Evolutionary conservation across 768 basidiomycete species (phyloP).

Genomic region (Tylopilus subfusipes): DNA sequence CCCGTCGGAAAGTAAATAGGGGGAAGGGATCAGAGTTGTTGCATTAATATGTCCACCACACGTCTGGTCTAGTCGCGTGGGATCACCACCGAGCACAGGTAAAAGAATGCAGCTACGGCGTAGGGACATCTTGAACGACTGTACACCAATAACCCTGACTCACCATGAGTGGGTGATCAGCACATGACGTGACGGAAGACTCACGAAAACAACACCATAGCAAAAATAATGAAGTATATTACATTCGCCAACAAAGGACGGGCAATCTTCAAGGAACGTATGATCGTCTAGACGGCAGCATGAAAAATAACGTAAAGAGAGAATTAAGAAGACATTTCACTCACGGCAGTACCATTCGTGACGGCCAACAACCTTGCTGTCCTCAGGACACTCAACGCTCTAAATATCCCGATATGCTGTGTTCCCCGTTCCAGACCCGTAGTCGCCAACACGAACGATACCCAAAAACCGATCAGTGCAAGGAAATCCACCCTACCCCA

Average conservation of each 20-base stretch:
- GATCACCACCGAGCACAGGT: conserved; percentile 50
- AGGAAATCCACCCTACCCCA: conserved; percentile 91
- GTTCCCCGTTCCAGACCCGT: conserved; percentile 60
- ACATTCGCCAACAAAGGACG: conserved; percentile 84
- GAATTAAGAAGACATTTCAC: conserved; percentile 23
- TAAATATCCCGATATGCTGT: conserved; percentile 79
- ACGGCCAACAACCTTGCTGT: conserved; percentile 79
- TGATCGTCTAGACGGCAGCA: conserved; percentile 56
- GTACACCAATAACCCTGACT: conserved; percentile 80
- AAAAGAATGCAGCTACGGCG: conserved; percentile 59
- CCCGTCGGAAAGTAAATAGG: conserved; percentile 42
- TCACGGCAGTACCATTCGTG: conserved; percentile 88
- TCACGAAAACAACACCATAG: conserved; percentile 83
- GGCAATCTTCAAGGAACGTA: conserved; percentile 88
- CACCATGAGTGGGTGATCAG: neutral
- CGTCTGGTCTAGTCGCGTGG: conserved; percentile 48
- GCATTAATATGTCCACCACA: conserved; percentile 84
- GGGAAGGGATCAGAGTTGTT: conserved; percentile 41
- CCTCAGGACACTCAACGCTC: conserved; percentile 83
- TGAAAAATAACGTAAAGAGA: conserved; percentile 6
- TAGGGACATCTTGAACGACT: conserved; percentile 85
- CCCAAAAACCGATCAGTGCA: conserved; percentile 86
- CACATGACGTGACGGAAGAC: conserved; percentile 18
- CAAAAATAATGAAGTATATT: conserved; percentile 87
- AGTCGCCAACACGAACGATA: conserved; percentile 67